phyloP scores from a whole-genome alignment of 305 asterid genomes.

The Ilex paraguariensis region DNA sequence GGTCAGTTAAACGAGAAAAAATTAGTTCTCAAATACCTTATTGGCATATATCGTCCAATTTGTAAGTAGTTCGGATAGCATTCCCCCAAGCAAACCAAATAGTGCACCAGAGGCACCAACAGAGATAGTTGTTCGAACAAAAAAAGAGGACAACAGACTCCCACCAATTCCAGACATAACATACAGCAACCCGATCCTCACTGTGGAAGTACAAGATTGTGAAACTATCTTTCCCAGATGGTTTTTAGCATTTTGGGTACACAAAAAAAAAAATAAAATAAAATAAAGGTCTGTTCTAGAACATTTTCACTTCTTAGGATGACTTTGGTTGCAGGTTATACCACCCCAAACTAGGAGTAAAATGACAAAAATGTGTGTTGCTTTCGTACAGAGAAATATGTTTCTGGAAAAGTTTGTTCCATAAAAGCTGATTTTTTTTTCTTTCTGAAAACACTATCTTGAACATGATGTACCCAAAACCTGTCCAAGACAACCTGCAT shows the following conservation, averaged over 20 bases:
- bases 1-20: not conserved
- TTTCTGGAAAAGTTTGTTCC: too few relatives aligned
- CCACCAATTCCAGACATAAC: slow-evolving; percentile 78
- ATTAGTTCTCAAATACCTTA: slow-evolving; percentile 38
- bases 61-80: slow-evolving; percentile 87
- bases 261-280: too few relatives aligned
- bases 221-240: not conserved
- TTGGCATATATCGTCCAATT: slow-evolving; percentile 91
- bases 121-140: slow-evolving; percentile 54
- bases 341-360: too few relatives aligned
- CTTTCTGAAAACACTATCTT: too few relatives aligned
- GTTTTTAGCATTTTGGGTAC: not conserved
- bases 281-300: too few relatives aligned
- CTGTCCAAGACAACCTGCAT: too few relatives aligned
- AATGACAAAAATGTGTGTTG: too few relatives aligned
- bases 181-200: slow-evolving; percentile 61
- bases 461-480: too few relatives aligned
- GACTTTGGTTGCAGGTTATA: too few relatives aligned
- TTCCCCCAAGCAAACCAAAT: slow-evolving; percentile 86
- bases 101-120: slow-evolving; percentile 98
- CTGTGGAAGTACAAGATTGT: slow-evolving; percentile 21
- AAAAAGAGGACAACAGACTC: slow-evolving; percentile 62
- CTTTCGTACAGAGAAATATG: too few relatives aligned
- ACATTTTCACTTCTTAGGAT: not conserved
- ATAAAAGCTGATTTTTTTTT: too few relatives aligned